phyloP scores from a whole-genome alignment of 2,329 filamentous ascomycete species.

The Dactylellina sp. region DNA sequence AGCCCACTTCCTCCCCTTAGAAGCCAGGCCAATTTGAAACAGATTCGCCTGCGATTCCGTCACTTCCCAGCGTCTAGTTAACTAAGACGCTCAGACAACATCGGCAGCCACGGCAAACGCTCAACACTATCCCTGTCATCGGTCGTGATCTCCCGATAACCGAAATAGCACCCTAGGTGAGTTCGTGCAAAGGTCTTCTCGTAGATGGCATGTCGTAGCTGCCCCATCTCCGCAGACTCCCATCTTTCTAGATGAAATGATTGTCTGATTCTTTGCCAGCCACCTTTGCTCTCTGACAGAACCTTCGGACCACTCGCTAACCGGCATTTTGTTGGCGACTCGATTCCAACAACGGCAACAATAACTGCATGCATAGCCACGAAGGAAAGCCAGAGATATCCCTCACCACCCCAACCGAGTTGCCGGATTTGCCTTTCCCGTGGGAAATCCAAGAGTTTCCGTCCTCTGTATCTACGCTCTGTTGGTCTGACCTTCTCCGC shows the following conservation, averaged over 20 bases:
- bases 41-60: slow-evolving; percentile 16
- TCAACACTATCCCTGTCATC: slow-evolving; percentile 28
- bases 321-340: background rate
- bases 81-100: background rate
- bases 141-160: slow-evolving; percentile 50
- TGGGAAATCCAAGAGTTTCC: background rate
- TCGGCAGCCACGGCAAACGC: background rate
- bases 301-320: background rate
- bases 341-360: slow-evolving; percentile 38
- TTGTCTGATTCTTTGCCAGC: slow-evolving; percentile 44
- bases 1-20: background rate
- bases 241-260: slow-evolving; percentile 32
- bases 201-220: slow-evolving; percentile 20
- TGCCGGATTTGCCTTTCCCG: slow-evolving; percentile 8
- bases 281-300: background rate
- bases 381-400: slow-evolving; percentile 27
- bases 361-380: slow-evolving; percentile 44
- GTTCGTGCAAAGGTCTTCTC: slow-evolving; percentile 9
- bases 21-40: slow-evolving; percentile 25
- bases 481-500: background rate
- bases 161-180: slow-evolving; percentile 18
- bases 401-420: slow-evolving; percentile 31
- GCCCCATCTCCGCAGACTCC: slow-evolving; percentile 8
- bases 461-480: background rate
- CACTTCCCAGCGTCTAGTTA: slow-evolving; percentile 7